Base-by-base conservation (phyloP, 306 rosid species). In the Luffa acutangula region DNA sequence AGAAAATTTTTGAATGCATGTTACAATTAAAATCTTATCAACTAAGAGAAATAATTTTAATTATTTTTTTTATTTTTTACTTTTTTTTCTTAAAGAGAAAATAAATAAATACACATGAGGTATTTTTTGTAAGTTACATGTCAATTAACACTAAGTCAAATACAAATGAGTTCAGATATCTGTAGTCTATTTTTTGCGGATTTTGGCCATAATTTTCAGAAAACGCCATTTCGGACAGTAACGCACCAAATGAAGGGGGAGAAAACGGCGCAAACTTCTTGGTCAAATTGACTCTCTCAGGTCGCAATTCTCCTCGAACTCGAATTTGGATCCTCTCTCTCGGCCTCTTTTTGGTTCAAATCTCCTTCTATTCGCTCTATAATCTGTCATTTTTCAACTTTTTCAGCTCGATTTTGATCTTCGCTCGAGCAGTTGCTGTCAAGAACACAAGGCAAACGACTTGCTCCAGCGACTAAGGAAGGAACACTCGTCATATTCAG, bases 261-360 rank as follows among this genome's bases (percentile, higher is more conserved):
- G 63, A 74, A 74, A 49, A 74, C 78, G 78, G 78, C 78, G 41
- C 46, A 74, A 51, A 74, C 33, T 74, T 74, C 62, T 34, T 52
- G 62, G 63, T 51, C 57, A 34, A 49, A 33, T 74, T 51, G 60
- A 74, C 78, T 74, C 45, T 49, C 60, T 49, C 39, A 31, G 45
- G 33, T 74, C 78, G 43, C 78, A 3, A 14, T 73, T 46, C 43
- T 49, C 21, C 13, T 25, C 15, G 43, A 33, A 48, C 58, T 73
- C 60, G 25, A 31, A 13, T 14, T 21, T 52, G 7, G 25, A 74
- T 74, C 62, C 7, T 41, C 74, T 15, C 20, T 45, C 13, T 73
- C 20, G 13, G 3, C 11, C 18, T 45, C 4, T 13, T 48, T 12
- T 72, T 11, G 59, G 37, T 7, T 14, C 59, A 14, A 74, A 74